Conservation (phyloP, 1,284 basidiomycete species). For the Microbotryum lychnidis-dioicae region DNA sequence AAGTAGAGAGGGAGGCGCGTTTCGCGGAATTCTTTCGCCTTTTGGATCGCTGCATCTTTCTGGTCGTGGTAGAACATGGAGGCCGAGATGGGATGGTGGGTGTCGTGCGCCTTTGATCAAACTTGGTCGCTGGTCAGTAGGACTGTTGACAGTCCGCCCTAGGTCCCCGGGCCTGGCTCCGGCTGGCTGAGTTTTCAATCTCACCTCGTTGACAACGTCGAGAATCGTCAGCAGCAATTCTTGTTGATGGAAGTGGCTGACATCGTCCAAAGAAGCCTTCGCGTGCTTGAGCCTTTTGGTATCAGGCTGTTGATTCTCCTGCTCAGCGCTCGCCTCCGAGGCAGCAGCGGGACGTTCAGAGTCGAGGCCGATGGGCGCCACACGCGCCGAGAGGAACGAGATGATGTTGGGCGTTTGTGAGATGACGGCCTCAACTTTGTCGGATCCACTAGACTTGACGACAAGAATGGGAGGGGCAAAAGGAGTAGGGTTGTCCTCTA, state of each 20-base stretch:
- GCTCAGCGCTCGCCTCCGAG: not conserved
- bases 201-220: constrained; percentile 46
- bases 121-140: not conserved
- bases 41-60: constrained; percentile 39
- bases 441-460: not conserved
- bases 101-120: constrained; percentile 6
- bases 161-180: no score
- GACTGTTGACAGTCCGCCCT: no score
- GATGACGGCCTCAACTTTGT: constrained; percentile 25
- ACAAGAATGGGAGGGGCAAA: constrained; percentile 41
- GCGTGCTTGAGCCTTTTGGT: constrained; percentile 42
- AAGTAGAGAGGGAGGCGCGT: constrained; percentile 49
- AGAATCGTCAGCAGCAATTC: constrained; percentile 46
- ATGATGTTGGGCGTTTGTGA: constrained; percentile 37
- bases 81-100: constrained; percentile 43
- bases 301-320: constrained; percentile 9
- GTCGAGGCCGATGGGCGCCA: constrained; percentile 42
- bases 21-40: constrained; percentile 43
- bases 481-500: constrained; percentile 30
- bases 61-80: constrained; percentile 50
- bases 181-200: constrained; percentile 10
- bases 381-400: constrained; percentile 38
- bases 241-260: constrained; percentile 39
- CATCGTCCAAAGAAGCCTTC: constrained; percentile 44
- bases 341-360: not conserved